Base-by-base conservation (phyloP, 345 rosid species). In the Salix brachista region DNA sequence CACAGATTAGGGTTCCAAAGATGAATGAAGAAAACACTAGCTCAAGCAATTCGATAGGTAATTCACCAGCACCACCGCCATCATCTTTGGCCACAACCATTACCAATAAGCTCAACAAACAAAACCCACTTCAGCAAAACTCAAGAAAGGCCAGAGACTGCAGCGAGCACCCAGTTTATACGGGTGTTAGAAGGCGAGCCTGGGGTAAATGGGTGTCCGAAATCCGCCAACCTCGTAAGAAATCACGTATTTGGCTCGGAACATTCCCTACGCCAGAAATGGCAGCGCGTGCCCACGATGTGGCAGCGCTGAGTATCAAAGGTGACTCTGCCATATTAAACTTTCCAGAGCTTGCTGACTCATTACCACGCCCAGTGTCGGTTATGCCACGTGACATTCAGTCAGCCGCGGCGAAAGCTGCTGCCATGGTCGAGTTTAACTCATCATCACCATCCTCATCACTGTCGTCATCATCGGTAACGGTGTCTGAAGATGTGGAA, bases 141-240 rank as follows among this genome's bases (percentile, higher is more conserved):
- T 6, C 34, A n/a, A 70, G 69, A 23, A 19, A 54, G 48, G 65
- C 21, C 3, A 32, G 71, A 41, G 77, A 73, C 42, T 14, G 74
- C 18, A 48, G 62, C 48, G 65, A 71, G 5, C 77, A 75, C 42
- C 73, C 77, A 7, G 73, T 71, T 30, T 80, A 75, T 13, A 76
- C 80, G 61, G 83, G 83, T 0, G 83, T 80, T 19, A 72, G 83
- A 19, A 76, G 42, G 80, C 70, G 83, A 62, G 62, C 72, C 11
- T 80, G 83, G 83, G 83, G 83, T 1, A 80, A 80, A 72, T 80
- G 79, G 79, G 83, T 80, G 23, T 80, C 83, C 0, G 83, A 80
- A 72, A 80, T 80, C 72, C 79, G 83, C 0, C 68, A 80, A 34
- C 83, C 83, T 23, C 46, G 83, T 4, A 80, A 80, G 56, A 80